Percentiles rank a stretch among this genome's conserved stretches.
phyloP scores from a whole-genome alignment of 2,329 filamentous ascomycete species.

The Cytospora piceae region DNA sequence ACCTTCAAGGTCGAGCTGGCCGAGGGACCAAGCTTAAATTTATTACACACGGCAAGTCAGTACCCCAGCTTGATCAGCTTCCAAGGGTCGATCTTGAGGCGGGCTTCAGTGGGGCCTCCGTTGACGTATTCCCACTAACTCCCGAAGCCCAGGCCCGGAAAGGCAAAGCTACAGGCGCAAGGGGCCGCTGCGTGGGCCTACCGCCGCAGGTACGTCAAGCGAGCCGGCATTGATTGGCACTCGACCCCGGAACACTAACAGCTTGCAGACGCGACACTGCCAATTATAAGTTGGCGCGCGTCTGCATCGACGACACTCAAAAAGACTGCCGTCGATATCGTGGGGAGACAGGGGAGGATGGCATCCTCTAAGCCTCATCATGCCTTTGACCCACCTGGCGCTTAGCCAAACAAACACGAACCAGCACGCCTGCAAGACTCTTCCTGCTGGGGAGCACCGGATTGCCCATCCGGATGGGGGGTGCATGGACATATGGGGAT shows the following conservation, averaged over 20 bases:
- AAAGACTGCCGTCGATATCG: conserved; percentile 5
- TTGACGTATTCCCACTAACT: conserved; percentile 1
- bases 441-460: neutral
- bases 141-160: conserved; percentile 14
- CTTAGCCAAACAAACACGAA: conserved; percentile 7
- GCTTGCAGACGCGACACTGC: conserved; percentile 13
- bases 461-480: conserved; percentile 4
- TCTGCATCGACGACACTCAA: conserved; percentile 17
- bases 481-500: conserved; percentile 8
- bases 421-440: conserved; percentile 1
- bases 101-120: conserved; percentile 3
- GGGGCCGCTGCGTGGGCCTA: conserved; percentile 14
- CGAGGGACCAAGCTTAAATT: conserved; percentile 16
- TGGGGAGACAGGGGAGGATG: neutral
- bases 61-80: neutral
- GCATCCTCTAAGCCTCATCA: conserved; percentile 15
- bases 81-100: neutral
- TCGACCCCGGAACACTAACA: conserved; percentile 9
- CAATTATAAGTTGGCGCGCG: conserved; percentile 30
- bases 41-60: conserved; percentile 2
- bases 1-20: conserved; percentile 18
- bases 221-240: conserved; percentile 26
- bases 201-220: conserved; percentile 28
- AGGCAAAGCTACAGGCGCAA: conserved; percentile 16
- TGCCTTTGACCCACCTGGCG: conserved; percentile 8